A percentile compares a stretch with the other conserved stretches of the same genome.
Evolutionary conservation across 345 rosid genomes (phyloP).

Genomic region (Lepidium didymum): DNA sequence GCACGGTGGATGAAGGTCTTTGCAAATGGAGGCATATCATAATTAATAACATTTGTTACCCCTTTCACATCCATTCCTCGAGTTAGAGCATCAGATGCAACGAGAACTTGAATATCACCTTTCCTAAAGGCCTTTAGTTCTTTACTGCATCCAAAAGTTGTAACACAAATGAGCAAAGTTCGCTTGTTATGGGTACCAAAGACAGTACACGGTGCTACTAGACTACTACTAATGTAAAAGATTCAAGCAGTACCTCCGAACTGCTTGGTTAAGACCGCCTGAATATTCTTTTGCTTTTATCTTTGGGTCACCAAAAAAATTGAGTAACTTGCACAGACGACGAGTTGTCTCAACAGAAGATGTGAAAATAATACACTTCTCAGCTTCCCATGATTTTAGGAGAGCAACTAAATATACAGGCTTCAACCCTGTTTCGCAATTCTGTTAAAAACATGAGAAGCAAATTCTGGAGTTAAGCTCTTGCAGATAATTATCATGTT

Average conservation of each 20-base stretch:
- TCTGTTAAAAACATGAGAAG: conserved; percentile 34
- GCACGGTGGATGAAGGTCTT: conserved; percentile 92
- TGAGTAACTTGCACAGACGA: conserved; percentile 69
- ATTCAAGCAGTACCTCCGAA: conserved; percentile 53
- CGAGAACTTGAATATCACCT: conserved; percentile 84
- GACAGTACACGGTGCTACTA: background rate
- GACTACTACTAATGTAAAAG: background rate
- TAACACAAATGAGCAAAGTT: background rate
- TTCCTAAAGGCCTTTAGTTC: conserved; percentile 69
- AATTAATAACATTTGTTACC: conserved; percentile 77
- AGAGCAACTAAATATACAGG: conserved; percentile 74
- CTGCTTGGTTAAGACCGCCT: conserved; percentile 67
- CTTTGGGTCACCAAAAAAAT: conserved; percentile 61
- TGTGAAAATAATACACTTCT: conserved; percentile 82
- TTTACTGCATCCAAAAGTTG: conserved; percentile 49
- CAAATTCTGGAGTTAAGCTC: background rate
- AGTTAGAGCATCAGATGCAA: conserved; percentile 90
- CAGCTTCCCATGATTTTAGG: conserved; percentile 60
- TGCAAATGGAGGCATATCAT: conserved; percentile 72
- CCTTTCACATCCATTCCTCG: conserved; percentile 98
- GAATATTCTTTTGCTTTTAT: conserved; percentile 86
- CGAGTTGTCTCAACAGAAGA: conserved; percentile 87
- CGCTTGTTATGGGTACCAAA: background rate
- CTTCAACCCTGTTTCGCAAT: conserved; percentile 69
- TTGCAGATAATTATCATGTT: background rate